A percentile compares a stretch with the other conserved stretches of the same genome.
Evolutionary conservation across 2,329 filamentous ascomycete species (phyloP).

Genomic region (Didymella pomorum): DNA sequence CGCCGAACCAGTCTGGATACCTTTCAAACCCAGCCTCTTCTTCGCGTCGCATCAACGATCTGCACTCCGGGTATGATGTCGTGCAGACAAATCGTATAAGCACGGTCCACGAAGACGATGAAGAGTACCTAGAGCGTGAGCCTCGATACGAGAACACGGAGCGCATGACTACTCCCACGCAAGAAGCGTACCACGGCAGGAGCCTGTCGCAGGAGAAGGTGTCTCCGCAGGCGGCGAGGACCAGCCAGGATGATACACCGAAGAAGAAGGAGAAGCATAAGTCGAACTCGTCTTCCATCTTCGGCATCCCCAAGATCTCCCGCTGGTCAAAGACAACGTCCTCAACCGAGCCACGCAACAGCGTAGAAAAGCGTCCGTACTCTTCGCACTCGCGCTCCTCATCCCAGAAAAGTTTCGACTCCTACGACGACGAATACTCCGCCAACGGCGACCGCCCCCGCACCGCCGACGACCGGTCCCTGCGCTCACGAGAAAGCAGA

Average conservation of each 20-base stretch:
- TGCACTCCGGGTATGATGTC: slow-evolving; percentile 61
- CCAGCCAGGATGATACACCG: slow-evolving; percentile 79
- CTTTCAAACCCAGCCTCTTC: slow-evolving; percentile 66
- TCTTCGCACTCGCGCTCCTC: slow-evolving; percentile 64
- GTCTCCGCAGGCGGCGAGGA: slow-evolving; percentile 61
- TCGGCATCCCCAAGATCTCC: slow-evolving; percentile 83
- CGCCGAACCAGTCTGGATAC: slow-evolving; percentile 78
- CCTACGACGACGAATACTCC: slow-evolving; percentile 67
- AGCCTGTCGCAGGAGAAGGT: slow-evolving; percentile 50
- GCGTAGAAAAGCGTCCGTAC: slow-evolving; percentile 68
- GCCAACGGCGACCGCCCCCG: slow-evolving; percentile 61
- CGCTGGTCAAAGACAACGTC: slow-evolving; percentile 97
- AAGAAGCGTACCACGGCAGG: slow-evolving; percentile 56
- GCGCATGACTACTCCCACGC: slow-evolving; percentile 67
- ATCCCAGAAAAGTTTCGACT: slow-evolving; percentile 72
- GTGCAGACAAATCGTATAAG: slow-evolving; percentile 80
- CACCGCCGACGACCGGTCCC: slow-evolving; percentile 33
- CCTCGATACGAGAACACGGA: slow-evolving; percentile 68
- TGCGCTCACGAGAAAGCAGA: background rate
- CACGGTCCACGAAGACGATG: slow-evolving; percentile 83
- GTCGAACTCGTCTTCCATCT: slow-evolving; percentile 79
- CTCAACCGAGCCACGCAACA: slow-evolving; percentile 79
- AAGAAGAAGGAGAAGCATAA: slow-evolving; percentile 83
- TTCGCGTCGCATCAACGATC: slow-evolving; percentile 54
- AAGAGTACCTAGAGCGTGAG: slow-evolving; percentile 72